Conservation (phyloP, 1,284 basidiomycete genomes). For the Ceratobasidium sp. region DNA sequence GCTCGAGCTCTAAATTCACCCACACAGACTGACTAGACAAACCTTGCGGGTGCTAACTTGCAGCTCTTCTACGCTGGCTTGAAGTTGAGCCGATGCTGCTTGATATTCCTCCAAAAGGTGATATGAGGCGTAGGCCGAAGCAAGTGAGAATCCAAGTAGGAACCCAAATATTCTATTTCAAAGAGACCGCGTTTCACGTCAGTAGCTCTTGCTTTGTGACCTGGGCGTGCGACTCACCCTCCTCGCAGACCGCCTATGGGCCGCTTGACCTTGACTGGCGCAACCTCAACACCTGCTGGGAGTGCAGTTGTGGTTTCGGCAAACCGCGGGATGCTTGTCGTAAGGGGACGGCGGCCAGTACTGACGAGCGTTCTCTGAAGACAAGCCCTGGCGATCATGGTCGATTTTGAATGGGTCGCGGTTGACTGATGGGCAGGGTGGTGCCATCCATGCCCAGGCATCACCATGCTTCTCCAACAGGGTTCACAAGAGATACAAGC, state of each 20-base stretch:
- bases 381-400: conserved; percentile 28
- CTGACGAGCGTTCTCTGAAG: conserved; percentile 16
- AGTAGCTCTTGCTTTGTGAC: not conserved
- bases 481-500: not conserved
- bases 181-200: conserved; percentile 21
- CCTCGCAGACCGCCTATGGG: conserved; percentile 86
- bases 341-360: conserved; percentile 1
- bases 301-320: conserved; percentile 14
- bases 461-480: conserved; percentile 36
- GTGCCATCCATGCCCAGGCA: conserved; percentile 18
- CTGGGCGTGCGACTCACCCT: conserved; percentile 61
- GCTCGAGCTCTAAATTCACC: not conserved
- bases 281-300: conserved; percentile 38
- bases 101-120: conserved; percentile 91
- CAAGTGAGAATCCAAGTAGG: conserved; percentile 84
- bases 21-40: conserved; percentile 29
- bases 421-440: not conserved
- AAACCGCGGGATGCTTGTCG: not conserved
- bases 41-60: conserved; percentile 85
- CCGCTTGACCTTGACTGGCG: conserved; percentile 57
- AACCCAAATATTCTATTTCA: conserved; percentile 80
- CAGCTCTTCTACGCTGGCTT: conserved; percentile 86
- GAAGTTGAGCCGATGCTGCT: conserved; percentile 79
- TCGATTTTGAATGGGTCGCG: conserved; percentile 5
- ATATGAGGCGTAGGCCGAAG: conserved; percentile 80